These are phyloP conservation scores for Fomitopsis pinicola DNA, from an alignment of 1,284 basidiomycete genomes.

Conservation along the genomic window DNA sequence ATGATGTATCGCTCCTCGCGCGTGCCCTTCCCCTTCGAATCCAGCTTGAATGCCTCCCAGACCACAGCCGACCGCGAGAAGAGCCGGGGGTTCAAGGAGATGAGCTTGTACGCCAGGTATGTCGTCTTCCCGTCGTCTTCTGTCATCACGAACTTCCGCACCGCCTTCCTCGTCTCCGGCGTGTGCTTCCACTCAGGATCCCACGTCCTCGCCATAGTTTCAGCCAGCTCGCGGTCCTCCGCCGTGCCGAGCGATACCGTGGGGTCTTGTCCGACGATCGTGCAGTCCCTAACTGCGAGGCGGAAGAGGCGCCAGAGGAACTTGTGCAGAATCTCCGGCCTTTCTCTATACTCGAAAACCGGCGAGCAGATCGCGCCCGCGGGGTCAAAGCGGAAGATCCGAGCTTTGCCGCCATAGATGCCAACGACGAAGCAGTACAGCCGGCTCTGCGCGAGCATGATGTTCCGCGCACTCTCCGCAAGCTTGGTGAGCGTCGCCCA, in stretches of 20 bases:
- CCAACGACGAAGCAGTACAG: constrained; percentile 9
- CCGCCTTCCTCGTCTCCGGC: not conserved
- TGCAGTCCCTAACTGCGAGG: not conserved
- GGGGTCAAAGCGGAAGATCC: too few relatives aligned
- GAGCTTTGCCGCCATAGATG: not conserved
- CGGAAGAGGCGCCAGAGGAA: constrained; percentile 14
- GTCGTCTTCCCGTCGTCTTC: too few relatives aligned
- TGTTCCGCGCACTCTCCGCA: constrained; percentile 1
- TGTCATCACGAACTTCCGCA: too few relatives aligned
- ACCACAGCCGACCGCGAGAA: constrained; percentile 5
- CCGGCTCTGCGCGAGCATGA: constrained; percentile 8
- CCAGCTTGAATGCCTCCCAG: not conserved
- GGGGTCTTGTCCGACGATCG: constrained; percentile 10
- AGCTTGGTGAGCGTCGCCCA: not conserved
- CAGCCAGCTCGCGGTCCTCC: not conserved
- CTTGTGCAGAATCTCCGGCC: too few relatives aligned
- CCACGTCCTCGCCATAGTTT: not conserved
- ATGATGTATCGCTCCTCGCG: not conserved
- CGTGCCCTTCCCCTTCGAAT: not conserved
- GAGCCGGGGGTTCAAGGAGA: not conserved
- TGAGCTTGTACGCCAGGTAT: too few relatives aligned
- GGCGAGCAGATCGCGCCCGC: too few relatives aligned
- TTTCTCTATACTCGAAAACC: too few relatives aligned
- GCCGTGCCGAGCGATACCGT: too few relatives aligned
- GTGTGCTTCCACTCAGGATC: not conserved